A percentile compares a stretch with the other conserved stretches of the same genome.
Evolutionary conservation across 495 filamentous ascomycete species (phyloP).

Genomic region (Trichodelitschia bisporula): DNA sequence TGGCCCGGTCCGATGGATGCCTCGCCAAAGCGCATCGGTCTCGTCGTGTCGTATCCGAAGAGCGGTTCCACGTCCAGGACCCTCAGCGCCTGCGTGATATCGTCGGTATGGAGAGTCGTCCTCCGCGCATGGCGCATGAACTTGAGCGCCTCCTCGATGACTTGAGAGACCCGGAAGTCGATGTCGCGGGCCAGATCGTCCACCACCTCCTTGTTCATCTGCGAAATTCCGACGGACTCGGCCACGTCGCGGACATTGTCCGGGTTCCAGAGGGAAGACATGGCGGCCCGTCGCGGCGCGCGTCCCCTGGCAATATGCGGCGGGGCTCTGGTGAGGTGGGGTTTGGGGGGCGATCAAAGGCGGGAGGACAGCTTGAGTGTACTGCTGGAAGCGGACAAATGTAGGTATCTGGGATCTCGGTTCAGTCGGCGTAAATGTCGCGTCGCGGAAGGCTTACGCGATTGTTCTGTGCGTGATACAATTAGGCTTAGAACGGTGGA

Average conservation of each 20-base stretch:
- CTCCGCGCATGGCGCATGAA: slow-evolving; percentile 80
- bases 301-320: too few relatives aligned
- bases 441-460: too few relatives aligned
- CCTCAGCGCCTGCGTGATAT: slow-evolving; percentile 58
- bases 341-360: too few relatives aligned
- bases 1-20: slow-evolving; percentile 86
- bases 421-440: too few relatives aligned
- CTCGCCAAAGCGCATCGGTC: slow-evolving; percentile 75
- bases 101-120: slow-evolving; percentile 59
- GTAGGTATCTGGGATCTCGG: too few relatives aligned
- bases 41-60: slow-evolving; percentile 79
- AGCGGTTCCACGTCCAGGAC: slow-evolving; percentile 83
- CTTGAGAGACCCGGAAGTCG: slow-evolving; percentile 78
- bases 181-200: slow-evolving; percentile 76
- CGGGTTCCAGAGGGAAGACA: slow-evolving; percentile 95
- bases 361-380: too few relatives aligned
- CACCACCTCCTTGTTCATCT: slow-evolving; percentile 55
- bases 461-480: too few relatives aligned
- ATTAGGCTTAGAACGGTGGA: too few relatives aligned
- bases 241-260: slow-evolving; percentile 90
- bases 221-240: slow-evolving; percentile 71
- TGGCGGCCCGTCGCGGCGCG: too few relatives aligned
- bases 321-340: too few relatives aligned
- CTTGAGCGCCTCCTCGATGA: slow-evolving; percentile 78
- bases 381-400: too few relatives aligned